Conservation (phyloP, 2,329 filamentous ascomycete species). For the Coleophoma eucalyptorum region DNA sequence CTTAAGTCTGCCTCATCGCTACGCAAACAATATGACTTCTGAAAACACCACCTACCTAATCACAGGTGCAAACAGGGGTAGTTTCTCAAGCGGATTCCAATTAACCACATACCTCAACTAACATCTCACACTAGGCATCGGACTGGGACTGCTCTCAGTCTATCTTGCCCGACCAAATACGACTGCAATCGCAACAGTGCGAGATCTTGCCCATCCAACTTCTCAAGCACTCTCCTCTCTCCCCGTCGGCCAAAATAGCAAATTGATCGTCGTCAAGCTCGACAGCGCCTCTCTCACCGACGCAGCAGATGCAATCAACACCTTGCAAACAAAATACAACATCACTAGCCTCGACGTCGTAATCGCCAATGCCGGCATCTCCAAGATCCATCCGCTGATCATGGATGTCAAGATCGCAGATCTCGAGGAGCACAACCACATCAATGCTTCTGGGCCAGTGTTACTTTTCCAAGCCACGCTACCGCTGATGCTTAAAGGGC, state of each 20-base stretch:
- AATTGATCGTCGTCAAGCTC: slow-evolving; percentile 37
- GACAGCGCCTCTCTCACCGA: slow-evolving; percentile 33
- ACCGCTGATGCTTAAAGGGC: slow-evolving; percentile 31
- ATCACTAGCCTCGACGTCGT: slow-evolving; percentile 44
- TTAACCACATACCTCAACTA: too few species aligned
- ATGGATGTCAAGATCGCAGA: slow-evolving; percentile 30
- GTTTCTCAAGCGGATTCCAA: neutral
- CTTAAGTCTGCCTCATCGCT: too few species aligned
- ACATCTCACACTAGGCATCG: slow-evolving; percentile 20
- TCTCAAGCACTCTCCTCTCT: slow-evolving; percentile 30
- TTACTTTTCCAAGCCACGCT: slow-evolving; percentile 40
- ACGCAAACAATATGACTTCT: neutral
- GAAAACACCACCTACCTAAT: slow-evolving; percentile 24
- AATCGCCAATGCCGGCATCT: slow-evolving; percentile 48
- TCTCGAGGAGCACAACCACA: slow-evolving; percentile 32
- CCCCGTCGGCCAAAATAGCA: slow-evolving; percentile 28
- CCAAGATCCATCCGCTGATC: slow-evolving; percentile 26
- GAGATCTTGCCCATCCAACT: slow-evolving; percentile 24
- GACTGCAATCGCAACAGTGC: slow-evolving; percentile 29
- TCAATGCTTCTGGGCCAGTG: slow-evolving; percentile 40
- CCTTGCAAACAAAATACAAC: slow-evolving; percentile 24
- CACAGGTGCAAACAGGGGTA: slow-evolving; percentile 34
- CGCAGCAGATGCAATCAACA: slow-evolving; percentile 27
- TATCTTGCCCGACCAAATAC: slow-evolving; percentile 10
- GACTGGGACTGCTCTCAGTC: slow-evolving; percentile 24